Base-by-base conservation (phyloP, 805 yeast species). In the Saccharomycopsis sp. region DNA sequence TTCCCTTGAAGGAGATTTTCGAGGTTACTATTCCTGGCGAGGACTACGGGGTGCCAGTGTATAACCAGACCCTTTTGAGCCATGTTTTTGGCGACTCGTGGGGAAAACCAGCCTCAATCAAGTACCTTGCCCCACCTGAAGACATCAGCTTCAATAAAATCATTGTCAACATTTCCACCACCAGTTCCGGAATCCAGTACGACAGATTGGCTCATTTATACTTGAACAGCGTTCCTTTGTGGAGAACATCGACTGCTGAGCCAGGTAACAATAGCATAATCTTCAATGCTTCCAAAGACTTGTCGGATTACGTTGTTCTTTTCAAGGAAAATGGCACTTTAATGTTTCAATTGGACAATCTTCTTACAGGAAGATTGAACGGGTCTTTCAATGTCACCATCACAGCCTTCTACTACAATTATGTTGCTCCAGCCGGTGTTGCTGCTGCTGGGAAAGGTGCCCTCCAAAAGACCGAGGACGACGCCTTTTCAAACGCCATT, bases 191-290 rank as follows among this genome's bases (percentile, higher is more conserved):
- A 5, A 77, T 80, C 14, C 90, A 85, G 66, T 83, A 80, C 63
- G 89, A 85, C 65, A 71, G 90, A 59, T 70, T 85, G 62, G 83
- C 83, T 16, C 85, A 85, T 67, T 73, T 88, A 51, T 84, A 78
- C 64, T 69, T 87, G 34, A 76, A 77, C 58, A 88, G 84, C 34
- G 74, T 78, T 15, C 87, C 87, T 62, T 72, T 89, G 46, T 89
- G 96, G 96, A 79, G 96, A 70, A 83, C 89, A 0, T 85, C 92
- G 1, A 90, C 96, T 1, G 83, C 87, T 15, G 96, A 89, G 70
- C 96, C 96, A 1, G 79, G 79, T 57, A 70, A 84, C 64, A 64
- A 77, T 71, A 67, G 65, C 14, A 63, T 71, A 1, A 78, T 79
- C 8, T 79, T 74, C 62, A 80, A 87, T 24, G 71, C 78, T 56